Evolutionary conservation across 2,329 filamentous ascomycete genomes (phyloP), one percentile per base, ranked within the genome.

Genomic region (Aspergillus sp.): DNA sequence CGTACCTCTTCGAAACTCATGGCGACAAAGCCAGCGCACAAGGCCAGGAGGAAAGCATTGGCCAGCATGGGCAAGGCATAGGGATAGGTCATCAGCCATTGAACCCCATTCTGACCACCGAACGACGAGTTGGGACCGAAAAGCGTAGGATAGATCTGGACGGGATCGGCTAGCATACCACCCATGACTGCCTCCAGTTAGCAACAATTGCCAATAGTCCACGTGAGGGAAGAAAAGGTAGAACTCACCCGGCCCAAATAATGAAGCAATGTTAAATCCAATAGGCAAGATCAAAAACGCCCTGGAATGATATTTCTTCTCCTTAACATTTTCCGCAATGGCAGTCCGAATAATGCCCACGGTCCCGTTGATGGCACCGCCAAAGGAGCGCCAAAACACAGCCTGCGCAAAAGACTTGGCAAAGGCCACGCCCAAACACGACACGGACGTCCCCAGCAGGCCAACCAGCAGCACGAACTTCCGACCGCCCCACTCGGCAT

Each of bases 401-500:
- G 83, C 83, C 53, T 71, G 65, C 42, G 69, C 71, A 56, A 88
- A 87, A 27, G 73, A 82, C 12, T 73, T 73, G 8, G 80, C 79
- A 58, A 87, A 84, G 0, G 82, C 85, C 56, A 87, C 85, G 0
- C 82, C 83, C 12, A 86, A 59, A 51, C 79, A 82, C 4, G 81
- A 81, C 7, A 83, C 58, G 42, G 75, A 75, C 0, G 83, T 88
- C 0, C 88, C 88, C 0, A 81, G 51, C 27, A 94, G 67, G 0
- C 88, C 87, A 42, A 93, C 80, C 48, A 93, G 71, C 35, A 94
- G 72, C 9, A 91, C 86, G 5, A 78, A 80, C 65, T 93, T 94
- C 39, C 88, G 77, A 1, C 88, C 89, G 42, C 75, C 74, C 48
- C 70, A 73, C 45, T 78, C 76, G 1, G 83, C 82, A 56, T 81